Evolutionary conservation across 352 stramenopile genomes (phyloP), one percentile per base, ranked within the genome.

Genomic region (Phytophthora uliginosa): DNA sequence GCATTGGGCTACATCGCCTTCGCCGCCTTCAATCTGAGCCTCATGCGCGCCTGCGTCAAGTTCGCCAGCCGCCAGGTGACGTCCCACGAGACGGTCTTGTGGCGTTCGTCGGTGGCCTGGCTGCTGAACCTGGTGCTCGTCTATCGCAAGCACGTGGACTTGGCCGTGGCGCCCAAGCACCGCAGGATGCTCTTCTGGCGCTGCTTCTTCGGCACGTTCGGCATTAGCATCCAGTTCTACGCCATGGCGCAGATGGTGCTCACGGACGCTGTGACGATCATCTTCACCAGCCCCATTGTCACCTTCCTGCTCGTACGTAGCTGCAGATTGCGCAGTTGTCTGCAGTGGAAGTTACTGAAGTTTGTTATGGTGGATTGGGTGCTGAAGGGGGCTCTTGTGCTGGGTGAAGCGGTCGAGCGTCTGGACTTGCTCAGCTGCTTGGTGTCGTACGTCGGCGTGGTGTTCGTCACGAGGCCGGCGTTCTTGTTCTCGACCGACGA

Each of bases 191-290:
- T 91, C 28, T 67, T 83, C 38, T 69, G 84, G 36, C 78, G 82
- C 52, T 85, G 77, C 60, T 69, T 86, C 20, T 82, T 83, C 42
- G 86, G 86, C 22, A 90, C 85, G 7, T 70, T 71, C 7, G 86
- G 74, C 6, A 91, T 93, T 36, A 77, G 78, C 28, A 83, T 92
- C 61, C 74, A 77, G 56, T 92, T 91, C 66, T 94, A 88, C 69
- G 83, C 84, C 20, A 90, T 94, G 57, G 84, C 83, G 22, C 75
- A 86, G 34, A 94, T 94, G 86, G 83, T 94, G 60, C 71, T 94
- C 4, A 85, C 84, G 2, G 86, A 94, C 50, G 84, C 86, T 9
- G 88, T 82, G 51, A 82, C 89, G 9, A 73, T 94, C 48, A 86
- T 88, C 59, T 92, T 91, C 54, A 81, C 76, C 22, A 90, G 83